Evolutionary conservation across 257 asterid genomes (phyloP), one percentile per base, ranked within the genome.

Genomic region (Apocynum venetum): DNA sequence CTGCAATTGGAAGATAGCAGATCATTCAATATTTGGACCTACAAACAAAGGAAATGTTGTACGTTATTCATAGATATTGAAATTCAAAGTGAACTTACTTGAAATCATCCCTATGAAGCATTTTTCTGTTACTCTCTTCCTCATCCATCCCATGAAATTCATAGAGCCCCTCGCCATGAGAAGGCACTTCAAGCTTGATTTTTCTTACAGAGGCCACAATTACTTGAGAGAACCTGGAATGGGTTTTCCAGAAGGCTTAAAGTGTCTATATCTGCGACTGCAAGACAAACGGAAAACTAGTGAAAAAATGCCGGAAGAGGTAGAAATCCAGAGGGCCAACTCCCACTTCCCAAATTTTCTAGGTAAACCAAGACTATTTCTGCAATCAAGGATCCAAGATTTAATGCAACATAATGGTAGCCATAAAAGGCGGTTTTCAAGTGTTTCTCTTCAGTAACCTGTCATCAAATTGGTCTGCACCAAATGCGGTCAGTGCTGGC

Each of bases 391-490:
- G 95, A 92, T 71, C 97, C 97, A 60, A 92, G 87, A 76, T 90
- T 90, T n/a, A 90, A 63, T 3, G 97, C 97, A 38, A 92, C 95
- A n/a, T 92, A 92, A 79, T 88, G 91, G 78, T 92, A 92, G 85
- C 96, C 87, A 77, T 85, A 92, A 76, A 92, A 92, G 1, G 89
- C 78, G 10, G 87, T 79, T 83, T 92, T 92, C 19, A 96, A 89
- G 40, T 85, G 83, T 10, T 78, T 89, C 83, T 92, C 97, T 72
- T 89, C 76, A 3, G 87, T 63, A 78, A 90, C 96, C 65, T 88
- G 96, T 90, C 96, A 35, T 92, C 97, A 49, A 92, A 92, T 61
- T 90, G 97, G 69, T 92, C 96, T 35, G 97, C 97, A 31, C 97
- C 96, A 61, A 92, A 70, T 25, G 96, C 87, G 4, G 95, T 96